Evolutionary conservation across 495 filamentous ascomycete species (phyloP), one percentile per base, ranked within the genome.

Genomic region (Xylaria cubensis): DNA sequence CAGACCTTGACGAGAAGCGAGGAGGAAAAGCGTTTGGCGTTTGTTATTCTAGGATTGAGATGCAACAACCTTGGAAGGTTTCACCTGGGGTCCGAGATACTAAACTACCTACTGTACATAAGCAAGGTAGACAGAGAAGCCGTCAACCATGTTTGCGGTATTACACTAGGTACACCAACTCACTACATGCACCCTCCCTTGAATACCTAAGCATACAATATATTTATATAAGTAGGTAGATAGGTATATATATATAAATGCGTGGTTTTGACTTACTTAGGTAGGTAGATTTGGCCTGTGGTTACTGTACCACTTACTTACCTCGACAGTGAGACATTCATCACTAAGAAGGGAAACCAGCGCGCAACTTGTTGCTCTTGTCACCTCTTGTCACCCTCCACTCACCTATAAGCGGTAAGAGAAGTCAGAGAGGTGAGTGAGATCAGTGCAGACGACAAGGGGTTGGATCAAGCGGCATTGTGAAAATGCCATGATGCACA

Each of bases 401-500:
- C 32, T 42, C 61, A 36, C 61, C 61, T 42, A 29, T 34, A 50
- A 26, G 48, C 65, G 65, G 65, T 56, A 41, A 56, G 32, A 51
- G 12, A 55, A 24, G 46, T 41, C 32, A 29, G 61, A 44, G 61
- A 44, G 36, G 39, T 64, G 39, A 44, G 39, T 44, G 61, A 64
- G 39, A 42, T 44, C 58, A 29, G 59, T 24, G 15, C 59, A 26
- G 59, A 42, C 10, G 34, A 29, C 36, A 6, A 48, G 64, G 64
- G 64, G 26, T 55, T 44, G 5, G 15, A 36, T 53, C 58, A 44
- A 56, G 69, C 39, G 48, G 69, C 36, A 64, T 64, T 56, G 48
- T 64, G 21, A 71, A 62, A 56, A 44, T 64, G 46, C 69, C 59
- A 56, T 56, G 44, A 39, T 53, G 48, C 61, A 64, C 69, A 71